Evolutionary conservation across 2,329 filamentous ascomycete genomes (phyloP).

Genomic region (Phialophora chinensis): DNA sequence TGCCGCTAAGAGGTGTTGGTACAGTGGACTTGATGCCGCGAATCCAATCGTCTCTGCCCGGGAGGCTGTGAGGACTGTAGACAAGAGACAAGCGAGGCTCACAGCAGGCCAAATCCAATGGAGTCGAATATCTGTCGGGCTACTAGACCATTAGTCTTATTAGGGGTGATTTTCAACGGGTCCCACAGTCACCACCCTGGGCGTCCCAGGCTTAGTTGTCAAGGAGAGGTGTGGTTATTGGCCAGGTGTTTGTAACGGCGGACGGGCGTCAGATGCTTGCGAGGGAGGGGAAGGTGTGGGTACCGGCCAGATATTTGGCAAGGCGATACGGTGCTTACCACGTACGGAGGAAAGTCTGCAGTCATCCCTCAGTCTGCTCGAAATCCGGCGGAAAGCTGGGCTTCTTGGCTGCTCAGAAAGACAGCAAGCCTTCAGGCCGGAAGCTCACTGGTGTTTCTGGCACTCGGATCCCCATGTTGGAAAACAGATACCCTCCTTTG

Average conservation of each 20-base stretch:
- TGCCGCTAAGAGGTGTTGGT: neutral
- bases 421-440: neutral
- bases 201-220: neutral
- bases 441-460: neutral
- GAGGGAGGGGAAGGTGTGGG: neutral
- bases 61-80: neutral
- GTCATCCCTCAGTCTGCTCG: neutral
- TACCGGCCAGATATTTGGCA: neutral
- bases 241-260: neutral
- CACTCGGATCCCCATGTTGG: neutral
- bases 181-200: neutral
- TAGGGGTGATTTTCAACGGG: neutral
- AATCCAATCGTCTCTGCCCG: neutral
- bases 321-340: neutral
- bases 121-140: neutral
- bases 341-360: neutral
- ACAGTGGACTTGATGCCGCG: neutral
- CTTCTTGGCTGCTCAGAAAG: neutral
- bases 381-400: neutral
- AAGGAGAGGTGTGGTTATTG: neutral
- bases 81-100: neutral
- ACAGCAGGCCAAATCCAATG: neutral
- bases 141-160: neutral
- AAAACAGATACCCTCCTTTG: neutral
- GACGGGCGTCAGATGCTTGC: neutral